Evolutionary conservation across 805 yeast species (phyloP), one percentile per base, ranked within the genome.

Genomic region (Saccharomycodes ludwigii): DNA sequence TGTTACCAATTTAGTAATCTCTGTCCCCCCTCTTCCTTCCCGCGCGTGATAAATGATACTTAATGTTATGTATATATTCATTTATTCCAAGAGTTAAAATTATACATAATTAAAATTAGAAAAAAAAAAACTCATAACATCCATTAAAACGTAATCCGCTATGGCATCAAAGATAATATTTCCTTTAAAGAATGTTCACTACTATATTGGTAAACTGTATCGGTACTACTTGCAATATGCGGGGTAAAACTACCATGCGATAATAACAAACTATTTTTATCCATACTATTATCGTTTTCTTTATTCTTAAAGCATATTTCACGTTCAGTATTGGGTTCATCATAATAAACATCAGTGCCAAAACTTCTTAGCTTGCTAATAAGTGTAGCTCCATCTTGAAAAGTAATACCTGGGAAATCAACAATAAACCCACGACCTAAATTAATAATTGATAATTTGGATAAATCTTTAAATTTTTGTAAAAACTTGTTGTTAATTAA

Each of bases 231-330:
- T 0, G 76, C 83, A 29, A 73, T 49, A 46, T 75, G 83, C 3
- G 83, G 83, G 4, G 78, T 70, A 34, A 71, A 44, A 2, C 67
- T 44, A n/a, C n/a, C n/a, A n/a, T n/a, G n/a, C n/a, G n/a, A n/a
- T n/a, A n/a, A n/a, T n/a, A n/a, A n/a, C n/a, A n/a, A n/a, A 6
- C 70, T 70, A 41, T 70, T 73, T 27, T 48, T 46, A 32, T 63
- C 46, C 2, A 39, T 33, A 13, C 46, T 42, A 6, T 33, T 31
- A 18, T 59, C 58, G 4, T 60, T 44, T 1, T 15, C 21, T 15
- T 30, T 23, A n/a, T 34, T 21, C 22, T 26, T 31, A n/a, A n/a
- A n/a, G n/a, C n/a, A n/a, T 4, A 29, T 21, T 13, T 34, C 37
- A 10, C 22, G 27, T 2, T 25, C 24, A 6, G 31, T 11, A 2